Percentiles rank a stretch among this genome's conserved stretches.
Conservation (phyloP, 176 grass and related monocot genomes). For the Triticum timopheevii region DNA sequence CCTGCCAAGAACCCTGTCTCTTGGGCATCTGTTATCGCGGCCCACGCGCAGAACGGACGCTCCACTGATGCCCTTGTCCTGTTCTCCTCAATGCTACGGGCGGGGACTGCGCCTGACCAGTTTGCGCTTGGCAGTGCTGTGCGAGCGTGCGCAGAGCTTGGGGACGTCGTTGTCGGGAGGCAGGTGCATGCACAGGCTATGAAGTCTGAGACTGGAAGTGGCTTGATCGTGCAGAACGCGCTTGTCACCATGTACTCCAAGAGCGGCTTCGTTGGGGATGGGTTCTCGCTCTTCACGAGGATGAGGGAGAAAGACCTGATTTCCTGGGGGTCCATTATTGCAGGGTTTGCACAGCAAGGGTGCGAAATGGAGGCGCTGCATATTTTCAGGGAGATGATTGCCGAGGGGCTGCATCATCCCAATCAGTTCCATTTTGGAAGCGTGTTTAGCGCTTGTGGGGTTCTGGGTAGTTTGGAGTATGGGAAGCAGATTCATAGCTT, state of each 20-base stretch:
- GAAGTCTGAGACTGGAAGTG: constrained; percentile 30
- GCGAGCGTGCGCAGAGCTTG: constrained; percentile 52
- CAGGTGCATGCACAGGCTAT: constrained; percentile 65
- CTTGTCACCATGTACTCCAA: constrained; percentile 78
- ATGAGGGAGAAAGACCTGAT: constrained; percentile 64
- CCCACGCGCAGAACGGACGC: constrained; percentile 47
- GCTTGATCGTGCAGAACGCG: constrained; percentile 57
- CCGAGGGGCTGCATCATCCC: constrained; percentile 40
- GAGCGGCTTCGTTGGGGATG: constrained; percentile 34
- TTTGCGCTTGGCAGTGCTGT: constrained; percentile 57
- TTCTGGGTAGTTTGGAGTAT: constrained; percentile 29
- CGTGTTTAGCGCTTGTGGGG: constrained; percentile 52
- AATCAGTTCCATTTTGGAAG: constrained; percentile 80
- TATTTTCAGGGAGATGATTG: constrained; percentile 63
- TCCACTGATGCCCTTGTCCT: constrained; percentile 34
- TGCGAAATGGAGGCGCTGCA: constrained; percentile 40
- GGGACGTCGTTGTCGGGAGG: constrained; percentile 31
- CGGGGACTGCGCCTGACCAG: constrained; percentile 53
- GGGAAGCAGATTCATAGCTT: constrained; percentile 67
- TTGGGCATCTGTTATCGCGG: constrained; percentile 78
- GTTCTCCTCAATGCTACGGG: constrained; percentile 62
- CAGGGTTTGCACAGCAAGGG: constrained; percentile 38
- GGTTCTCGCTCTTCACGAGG: constrained; percentile 42
- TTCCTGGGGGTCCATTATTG: constrained; percentile 78
- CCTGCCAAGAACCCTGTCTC: constrained; percentile 61